Evolutionary conservation across 768 basidiomycete genomes (phyloP), one percentile per base, ranked within the genome.

Genomic region (Pulveroboletus sp.): DNA sequence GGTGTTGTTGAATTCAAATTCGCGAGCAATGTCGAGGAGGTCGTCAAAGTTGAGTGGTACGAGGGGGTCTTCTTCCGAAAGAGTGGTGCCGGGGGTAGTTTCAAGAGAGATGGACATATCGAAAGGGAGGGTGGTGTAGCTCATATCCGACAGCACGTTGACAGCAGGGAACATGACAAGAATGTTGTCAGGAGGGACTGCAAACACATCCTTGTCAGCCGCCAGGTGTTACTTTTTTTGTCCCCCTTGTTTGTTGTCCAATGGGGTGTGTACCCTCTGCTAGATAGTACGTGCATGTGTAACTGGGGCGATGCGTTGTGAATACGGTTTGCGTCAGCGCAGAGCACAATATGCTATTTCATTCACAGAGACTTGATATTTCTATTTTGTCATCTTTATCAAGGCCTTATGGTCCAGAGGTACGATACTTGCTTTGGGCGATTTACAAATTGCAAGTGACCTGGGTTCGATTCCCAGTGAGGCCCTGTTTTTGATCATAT

Each of bases 381-480:
- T 33, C 5, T 28, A 1, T 28, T 28, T 28, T 33, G 12, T 5
- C 11, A 12, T 6, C 0, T 33, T 33, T 33, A 33, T 1, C 35
- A 38, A 6, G 57, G 65, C 67, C 65, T 62, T 63, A 55, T 68
- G 55, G 68, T 67, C 68, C 55, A 69, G 67, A 70, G 69, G 67
- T 68, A 68, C 68, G 65, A 65, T 65, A 67, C 62, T 69, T 67
- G 68, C 66, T 70, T 68, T 67, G 66, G 66, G 66, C 37, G n/a
- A 0, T 31, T 14, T 48, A 33, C 64, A 59, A 59, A 64, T 7
- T 66, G 59, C 64, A 66, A 70, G 67, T 70, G 67, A 55, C 67
- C 64, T 69, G 64, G 65, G 67, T 68, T 68, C 68, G 64, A 69
- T 66, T 70, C 66, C 62, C 69, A 63, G 69, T 53, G 52, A 60